Evolutionary conservation across 2,329 filamentous ascomycete species (phyloP), one percentile per base, ranked within the genome.

Genomic region (Cordyceps cicadae): DNA sequence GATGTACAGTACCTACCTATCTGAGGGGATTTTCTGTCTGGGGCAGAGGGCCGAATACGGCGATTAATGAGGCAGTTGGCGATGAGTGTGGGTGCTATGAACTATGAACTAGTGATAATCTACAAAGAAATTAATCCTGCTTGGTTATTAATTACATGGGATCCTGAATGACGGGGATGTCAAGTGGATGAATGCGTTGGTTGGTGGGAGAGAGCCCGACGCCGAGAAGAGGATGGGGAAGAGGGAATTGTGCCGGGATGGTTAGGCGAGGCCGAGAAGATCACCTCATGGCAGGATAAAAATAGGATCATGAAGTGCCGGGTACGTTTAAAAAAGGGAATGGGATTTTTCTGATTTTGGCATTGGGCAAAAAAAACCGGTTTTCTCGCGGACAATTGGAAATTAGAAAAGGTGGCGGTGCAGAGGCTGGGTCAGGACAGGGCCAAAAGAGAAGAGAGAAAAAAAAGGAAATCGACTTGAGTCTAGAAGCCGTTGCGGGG

Each of bases 331-430:
- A 41, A 50, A 57, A 41, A 34, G 54, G 54, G 53, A 46, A 41
- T 41, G n/a, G 12, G 11, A 7, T 24, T 56, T 8, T 55, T 17
- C 3, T 24, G 24, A 11, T 3, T 12, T 34, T 45, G n/a, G 29
- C n/a, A 15, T 14, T 14, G n/a, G 14, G 21, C 15, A 17, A 39
- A 29, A 17, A 39, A 29, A 57, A 41, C 45, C 19, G 45, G 54
- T 50, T 60, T 60, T 43, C n/a, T 43, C 17, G 41, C 5, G 17
- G 41, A 9, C n/a, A 2, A 43, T 43, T 43, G 41, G 48, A 59
- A 59, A 62, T 62, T 56, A 56, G 59, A 46, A 21, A 57, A 62
- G 61, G 61, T 62, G 61, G 61, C 61, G 56, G 61, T 62, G 61
- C 61, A 59, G 39, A 32, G 26, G 51, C 26, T n/a, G 17, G 29